Percentiles rank a stretch among this genome's conserved stretches.
phyloP scores from a whole-genome alignment of 2,329 filamentous ascomycete genomes.

The Phialocephala subalpina region DNA sequence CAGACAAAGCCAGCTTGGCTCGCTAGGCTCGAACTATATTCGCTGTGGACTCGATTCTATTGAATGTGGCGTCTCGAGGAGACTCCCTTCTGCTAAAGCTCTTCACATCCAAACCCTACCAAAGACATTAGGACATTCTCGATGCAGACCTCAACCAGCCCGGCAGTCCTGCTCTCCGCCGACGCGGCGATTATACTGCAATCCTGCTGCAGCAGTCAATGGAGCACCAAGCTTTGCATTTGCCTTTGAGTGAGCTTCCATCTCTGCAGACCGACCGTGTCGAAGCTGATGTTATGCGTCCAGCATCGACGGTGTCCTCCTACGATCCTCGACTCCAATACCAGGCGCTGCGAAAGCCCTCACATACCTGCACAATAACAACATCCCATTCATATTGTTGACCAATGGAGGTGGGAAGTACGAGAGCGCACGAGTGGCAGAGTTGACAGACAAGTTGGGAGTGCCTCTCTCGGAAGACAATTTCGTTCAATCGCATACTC shows the following conservation, averaged over 20 bases:
- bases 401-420: slow-evolving; percentile 94
- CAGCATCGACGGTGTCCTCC: slow-evolving; percentile 88
- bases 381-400: slow-evolving; percentile 90
- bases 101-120: not conserved
- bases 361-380: slow-evolving; percentile 73
- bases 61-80: too few species aligned
- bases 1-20: not conserved
- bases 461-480: slow-evolving; percentile 70
- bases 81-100: not conserved
- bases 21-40: not conserved
- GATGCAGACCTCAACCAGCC: slow-evolving; percentile 1
- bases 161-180: not conserved
- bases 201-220: slow-evolving; percentile 13
- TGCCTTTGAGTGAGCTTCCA: slow-evolving; percentile 59
- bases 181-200: slow-evolving; percentile 11
- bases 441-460: slow-evolving; percentile 72
- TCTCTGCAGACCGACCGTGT: slow-evolving; percentile 1
- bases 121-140: not conserved
- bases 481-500: slow-evolving; percentile 92
- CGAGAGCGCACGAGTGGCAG: slow-evolving; percentile 75
- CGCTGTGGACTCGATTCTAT: not conserved
- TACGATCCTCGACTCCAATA: slow-evolving; percentile 81
- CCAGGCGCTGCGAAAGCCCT: slow-evolving; percentile 81
- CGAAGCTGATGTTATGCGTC: slow-evolving; percentile 17
- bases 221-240: slow-evolving; percentile 56